Base-by-base conservation (phyloP, 148 eudicot species). In the Gaultheria prostrata region DNA sequence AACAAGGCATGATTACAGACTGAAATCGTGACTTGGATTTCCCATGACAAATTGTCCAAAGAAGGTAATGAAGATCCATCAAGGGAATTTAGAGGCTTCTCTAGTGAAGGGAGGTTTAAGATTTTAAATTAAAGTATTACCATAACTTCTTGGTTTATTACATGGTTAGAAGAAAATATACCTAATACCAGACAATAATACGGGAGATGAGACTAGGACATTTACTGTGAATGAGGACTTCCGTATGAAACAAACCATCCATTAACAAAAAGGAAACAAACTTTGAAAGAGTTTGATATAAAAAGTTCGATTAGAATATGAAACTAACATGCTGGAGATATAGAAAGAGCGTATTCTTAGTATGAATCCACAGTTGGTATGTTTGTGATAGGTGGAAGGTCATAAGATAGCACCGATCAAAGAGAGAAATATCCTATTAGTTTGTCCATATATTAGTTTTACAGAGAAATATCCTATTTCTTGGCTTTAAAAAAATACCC, bases 11-110 rank as follows among this genome's bases (percentile, higher is more conserved):
- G 77, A 73, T 73, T 73, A 35, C 77, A 4, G 49, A 33, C 50
- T 39, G 17, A 73, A 73, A 73, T 73, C 77, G 7, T 73, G 50
- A 39, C 46, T 73, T 73, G 77, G 77, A 67, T 28, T 35, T 73
- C 4, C 18, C 49, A 28, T 57, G 15, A 57, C 2, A 26, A 39
- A 73, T 17, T 33, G 49, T 39, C 24, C 49, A 73, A 73, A 71
- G 46, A 35, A 32, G 49, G 24, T 33, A 17, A 21, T 33, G 77
- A 35, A 73, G 24, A 33, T 73, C 49, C 77, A 39, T 73, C 49
- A 0, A 35, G 48, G 5, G 50, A 63, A 63, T 24, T 63, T 63
- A 63, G 70, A 63, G 70, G 14, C 70, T 63, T 33, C n/a, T 71
- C 76, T 17, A 0, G 0, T 39, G 43, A 73, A 73, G 76, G 33